Percentiles rank a stretch among this genome's conserved stretches.
Evolutionary conservation across 2,329 filamentous ascomycete genomes (phyloP).

Genomic region (Fusarium albosuccineum): DNA sequence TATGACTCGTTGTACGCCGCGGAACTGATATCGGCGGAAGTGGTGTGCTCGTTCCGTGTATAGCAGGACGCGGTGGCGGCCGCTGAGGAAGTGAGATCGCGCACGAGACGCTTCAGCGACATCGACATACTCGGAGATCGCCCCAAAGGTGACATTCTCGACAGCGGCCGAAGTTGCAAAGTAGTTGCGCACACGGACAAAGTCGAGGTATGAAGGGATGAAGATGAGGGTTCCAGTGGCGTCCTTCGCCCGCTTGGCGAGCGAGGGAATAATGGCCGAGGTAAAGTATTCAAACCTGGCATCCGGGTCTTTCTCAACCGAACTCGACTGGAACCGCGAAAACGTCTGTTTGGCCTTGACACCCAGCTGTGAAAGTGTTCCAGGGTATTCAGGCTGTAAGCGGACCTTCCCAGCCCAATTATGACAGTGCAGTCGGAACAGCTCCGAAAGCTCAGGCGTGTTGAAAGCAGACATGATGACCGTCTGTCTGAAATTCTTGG

Average conservation of each 20-base stretch:
- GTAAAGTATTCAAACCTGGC: conserved; percentile 92
- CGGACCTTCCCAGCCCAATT: conserved; percentile 87
- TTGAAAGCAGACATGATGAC: conserved; percentile 85
- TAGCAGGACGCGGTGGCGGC: conserved; percentile 84
- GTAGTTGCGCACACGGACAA: conserved; percentile 92
- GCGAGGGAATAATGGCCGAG: conserved; percentile 80
- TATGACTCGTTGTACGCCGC: conserved; percentile 85
- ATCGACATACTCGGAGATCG: conserved; percentile 89
- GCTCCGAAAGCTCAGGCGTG: conserved; percentile 86
- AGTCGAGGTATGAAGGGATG: conserved; percentile 94
- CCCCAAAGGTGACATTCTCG: conserved; percentile 72
- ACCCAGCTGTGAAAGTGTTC: conserved; percentile 79
- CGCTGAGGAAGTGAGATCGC: conserved; percentile 86
- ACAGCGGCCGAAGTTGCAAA: conserved; percentile 79
- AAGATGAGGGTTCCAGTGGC: conserved; percentile 83
- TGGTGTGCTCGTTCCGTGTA: conserved; percentile 98
- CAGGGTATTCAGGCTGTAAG: conserved; percentile 75
- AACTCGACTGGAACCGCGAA: conserved; percentile 81
- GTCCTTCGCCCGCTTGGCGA: conserved; percentile 76
- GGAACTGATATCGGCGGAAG: conserved; percentile 87
- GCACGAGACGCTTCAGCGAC: conserved; percentile 84
- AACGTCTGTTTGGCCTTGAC: conserved; percentile 88
- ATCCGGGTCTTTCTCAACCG: conserved; percentile 83
- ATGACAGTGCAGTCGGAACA: conserved; percentile 80
- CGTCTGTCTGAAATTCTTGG: conserved; percentile 85